Base-by-base conservation (phyloP, 768 basidiomycete species). In the Hydnomerulius pinastri region DNA sequence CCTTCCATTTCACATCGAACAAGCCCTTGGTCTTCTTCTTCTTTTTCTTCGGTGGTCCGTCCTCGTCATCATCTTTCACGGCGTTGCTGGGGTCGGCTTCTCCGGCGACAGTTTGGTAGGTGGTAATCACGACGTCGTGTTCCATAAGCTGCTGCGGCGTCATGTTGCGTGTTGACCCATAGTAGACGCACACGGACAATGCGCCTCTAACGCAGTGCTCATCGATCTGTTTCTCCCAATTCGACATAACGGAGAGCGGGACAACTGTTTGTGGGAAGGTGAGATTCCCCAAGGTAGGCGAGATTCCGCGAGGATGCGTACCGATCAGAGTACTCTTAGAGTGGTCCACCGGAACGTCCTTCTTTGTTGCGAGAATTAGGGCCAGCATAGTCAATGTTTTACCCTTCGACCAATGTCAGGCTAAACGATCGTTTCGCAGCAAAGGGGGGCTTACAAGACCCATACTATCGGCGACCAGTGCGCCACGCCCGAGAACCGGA, bases 311-410 rank as follows among this genome's bases (percentile, higher is more conserved):
- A 7, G 32, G 11, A 21, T 29, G n/a, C 46, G 36, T 56, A 89
- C 93, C 88, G 23, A 97, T 87, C 27, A 97, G 77, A 0, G 94
- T 95, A 35, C 81, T 71, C 37, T 82, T 83, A 37, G 80, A 84
- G 59, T 77, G 83, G 4, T 76, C 78, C 2, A 63, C 50, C 1
- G 82, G 75, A 11, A 78, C 55, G 37, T 94, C 87, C 9, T 75
- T 61, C 63, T 85, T 87, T 2, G 93, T 94, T 2, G 89, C 83
- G 23, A 94, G 67, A 33, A 93, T 78, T 13, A 97, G 74, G 5
- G 92, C 77, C 33, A 97, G 72, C 80, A 93, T 92, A 0, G 90
- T 92, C 35, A 97, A 73, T 0, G 95, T 97, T 76, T 96, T 97
- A 0, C 94, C 94, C 86, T 87, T 53, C 6, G 35, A 39, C 51